Evolutionary conservation across 2,329 filamentous ascomycete species (phyloP).

Genomic region (Grosmannia clavigera): DNA sequence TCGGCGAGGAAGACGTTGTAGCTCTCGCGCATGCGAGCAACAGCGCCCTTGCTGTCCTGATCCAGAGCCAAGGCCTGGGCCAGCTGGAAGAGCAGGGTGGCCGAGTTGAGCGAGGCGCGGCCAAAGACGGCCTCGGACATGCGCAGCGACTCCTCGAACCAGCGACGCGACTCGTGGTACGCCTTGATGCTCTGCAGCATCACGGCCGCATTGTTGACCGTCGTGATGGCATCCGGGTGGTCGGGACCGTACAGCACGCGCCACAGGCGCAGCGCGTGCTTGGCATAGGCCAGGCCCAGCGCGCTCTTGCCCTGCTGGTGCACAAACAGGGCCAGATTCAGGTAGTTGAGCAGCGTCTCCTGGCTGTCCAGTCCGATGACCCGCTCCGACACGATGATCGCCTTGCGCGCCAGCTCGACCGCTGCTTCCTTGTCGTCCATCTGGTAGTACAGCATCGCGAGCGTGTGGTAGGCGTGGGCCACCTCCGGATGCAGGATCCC

Average conservation of each 20-base stretch:
- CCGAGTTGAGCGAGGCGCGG: conserved; percentile 80
- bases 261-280: conserved; percentile 89
- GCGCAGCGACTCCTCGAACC: conserved; percentile 87
- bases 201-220: conserved; percentile 95
- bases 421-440: conserved; percentile 96
- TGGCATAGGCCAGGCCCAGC: conserved; percentile 75
- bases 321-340: conserved; percentile 89
- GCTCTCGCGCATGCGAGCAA: conserved; percentile 88
- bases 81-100: conserved; percentile 92
- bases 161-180: conserved; percentile 86
- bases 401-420: conserved; percentile 89
- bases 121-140: conserved; percentile 88
- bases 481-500: conserved; percentile 95
- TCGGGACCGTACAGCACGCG: conserved; percentile 90
- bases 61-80: conserved; percentile 93
- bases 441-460: conserved; percentile 94
- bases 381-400: conserved; percentile 88
- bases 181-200: conserved; percentile 95
- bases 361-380: conserved; percentile 88
- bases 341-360: conserved; percentile 88
- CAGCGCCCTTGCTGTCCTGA: conserved; percentile 82
- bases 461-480: conserved; percentile 82
- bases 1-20: conserved; percentile 89
- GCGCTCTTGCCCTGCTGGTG: conserved; percentile 87
- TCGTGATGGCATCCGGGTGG: conserved; percentile 96